Evolutionary conservation across 2,329 filamentous ascomycete genomes (phyloP).

Genomic region (Trichophaea hybrida): DNA sequence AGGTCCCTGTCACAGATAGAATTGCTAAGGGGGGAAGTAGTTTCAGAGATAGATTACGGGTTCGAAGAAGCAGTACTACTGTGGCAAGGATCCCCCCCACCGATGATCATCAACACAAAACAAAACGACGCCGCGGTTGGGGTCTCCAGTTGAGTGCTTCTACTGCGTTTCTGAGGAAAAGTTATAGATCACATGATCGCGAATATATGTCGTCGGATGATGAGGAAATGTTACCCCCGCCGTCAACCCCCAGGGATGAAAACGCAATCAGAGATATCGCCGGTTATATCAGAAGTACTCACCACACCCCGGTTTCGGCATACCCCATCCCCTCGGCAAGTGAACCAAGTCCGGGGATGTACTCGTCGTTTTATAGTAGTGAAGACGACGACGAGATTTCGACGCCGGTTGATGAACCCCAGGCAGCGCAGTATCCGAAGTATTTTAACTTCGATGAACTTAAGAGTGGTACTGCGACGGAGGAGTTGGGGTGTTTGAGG

Average conservation of each 20-base stretch:
- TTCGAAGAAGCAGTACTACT: background rate
- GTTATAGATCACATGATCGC: background rate
- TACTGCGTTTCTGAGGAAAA: background rate
- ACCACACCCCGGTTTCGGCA: background rate
- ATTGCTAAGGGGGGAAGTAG: background rate
- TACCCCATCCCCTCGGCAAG: background rate
- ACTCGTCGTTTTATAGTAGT: background rate
- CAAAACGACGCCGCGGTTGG: background rate
- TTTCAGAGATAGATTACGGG: background rate
- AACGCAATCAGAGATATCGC: background rate
- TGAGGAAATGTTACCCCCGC: background rate
- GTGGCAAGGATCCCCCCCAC: background rate
- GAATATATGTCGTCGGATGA: background rate
- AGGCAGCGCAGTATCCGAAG: conserved; percentile 6
- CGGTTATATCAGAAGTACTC: background rate
- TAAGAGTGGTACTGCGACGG: conserved; percentile 21
- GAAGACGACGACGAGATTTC: conserved; percentile 14
- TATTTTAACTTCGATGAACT: conserved; percentile 23
- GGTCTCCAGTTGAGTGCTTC: background rate
- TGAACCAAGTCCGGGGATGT: background rate
- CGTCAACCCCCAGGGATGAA: background rate
- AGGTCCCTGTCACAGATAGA: conserved; percentile 1
- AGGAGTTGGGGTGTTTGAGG: conserved; percentile 17
- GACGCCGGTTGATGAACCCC: conserved; percentile 14
- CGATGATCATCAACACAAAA: background rate